Conservation (phyloP, 2,329 filamentous ascomycete species). For the Fulvia fulva region DNA sequence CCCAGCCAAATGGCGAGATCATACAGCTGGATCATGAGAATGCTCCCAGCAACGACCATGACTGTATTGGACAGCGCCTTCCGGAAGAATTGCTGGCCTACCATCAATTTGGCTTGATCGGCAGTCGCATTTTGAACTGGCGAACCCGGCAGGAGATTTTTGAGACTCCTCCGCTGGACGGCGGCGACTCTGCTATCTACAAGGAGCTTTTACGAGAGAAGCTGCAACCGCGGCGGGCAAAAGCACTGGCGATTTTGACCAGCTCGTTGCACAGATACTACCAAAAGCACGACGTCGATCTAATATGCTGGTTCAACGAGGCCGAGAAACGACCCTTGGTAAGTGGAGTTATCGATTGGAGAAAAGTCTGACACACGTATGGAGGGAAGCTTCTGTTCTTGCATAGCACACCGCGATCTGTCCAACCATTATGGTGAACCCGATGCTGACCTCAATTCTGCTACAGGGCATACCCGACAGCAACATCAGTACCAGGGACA, state of each 20-base stretch:
- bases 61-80: constrained; percentile 84
- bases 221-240: constrained; percentile 69
- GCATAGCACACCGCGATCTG: background rate
- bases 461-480: constrained; percentile 23
- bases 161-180: constrained; percentile 80
- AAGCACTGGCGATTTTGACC: constrained; percentile 72
- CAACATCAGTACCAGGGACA: constrained; percentile 16
- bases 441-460: background rate
- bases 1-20: constrained; percentile 72
- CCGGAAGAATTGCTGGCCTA: constrained; percentile 90
- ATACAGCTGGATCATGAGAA: constrained; percentile 68
- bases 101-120: constrained; percentile 75
- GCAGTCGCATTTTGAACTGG: constrained; percentile 74
- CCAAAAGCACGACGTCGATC: constrained; percentile 69
- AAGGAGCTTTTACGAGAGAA: constrained; percentile 68
- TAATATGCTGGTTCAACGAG: constrained; percentile 80
- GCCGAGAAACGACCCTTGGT: constrained; percentile 52
- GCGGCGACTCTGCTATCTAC: constrained; percentile 75
- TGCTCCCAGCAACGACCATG: constrained; percentile 77
- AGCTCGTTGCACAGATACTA: constrained; percentile 79
- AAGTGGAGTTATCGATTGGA: background rate
- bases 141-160: constrained; percentile 75
- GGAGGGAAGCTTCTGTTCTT: background rate
- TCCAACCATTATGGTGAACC: background rate
- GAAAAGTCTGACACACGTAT: background rate